Percentiles rank a stretch among this genome's conserved stretches.
phyloP scores from a whole-genome alignment of 2,329 filamentous ascomycete genomes.

The Trichoderma sp. region DNA sequence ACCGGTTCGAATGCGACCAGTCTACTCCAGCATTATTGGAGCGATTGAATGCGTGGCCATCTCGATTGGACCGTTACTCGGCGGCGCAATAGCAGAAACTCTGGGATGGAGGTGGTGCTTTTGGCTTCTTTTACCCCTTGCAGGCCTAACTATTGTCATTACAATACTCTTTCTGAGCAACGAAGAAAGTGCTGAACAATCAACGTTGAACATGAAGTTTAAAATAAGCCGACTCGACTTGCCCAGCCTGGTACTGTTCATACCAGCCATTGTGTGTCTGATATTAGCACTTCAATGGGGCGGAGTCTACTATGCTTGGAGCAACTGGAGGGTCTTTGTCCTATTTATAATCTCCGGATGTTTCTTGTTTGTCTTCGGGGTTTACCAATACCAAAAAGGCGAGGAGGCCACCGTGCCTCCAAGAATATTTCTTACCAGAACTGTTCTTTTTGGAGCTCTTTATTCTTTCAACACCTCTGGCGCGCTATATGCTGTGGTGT shows the following conservation, averaged over 20 bases:
- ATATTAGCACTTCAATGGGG: neutral
- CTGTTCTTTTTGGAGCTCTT: constrained; percentile 2
- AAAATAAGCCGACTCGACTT: neutral
- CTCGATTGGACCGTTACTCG: constrained; percentile 19
- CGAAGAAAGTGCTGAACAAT: neutral
- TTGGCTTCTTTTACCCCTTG: constrained; percentile 8
- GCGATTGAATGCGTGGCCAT: constrained; percentile 12
- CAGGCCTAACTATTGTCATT: neutral
- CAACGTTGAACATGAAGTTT: neutral
- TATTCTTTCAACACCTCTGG: constrained; percentile 4
- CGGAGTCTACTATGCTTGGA: neutral
- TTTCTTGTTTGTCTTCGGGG: neutral
- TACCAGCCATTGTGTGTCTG: neutral
- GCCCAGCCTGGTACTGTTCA: neutral
- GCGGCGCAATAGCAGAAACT: constrained; percentile 17
- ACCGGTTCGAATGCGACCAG: neutral
- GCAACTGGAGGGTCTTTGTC: constrained; percentile 6
- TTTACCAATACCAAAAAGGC: neutral
- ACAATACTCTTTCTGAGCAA: neutral
- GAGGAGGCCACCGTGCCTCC: constrained; percentile 3
- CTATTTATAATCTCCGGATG: neutral
- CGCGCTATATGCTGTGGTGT: neutral
- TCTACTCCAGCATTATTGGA: constrained; percentile 15
- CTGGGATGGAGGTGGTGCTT: constrained; percentile 21
- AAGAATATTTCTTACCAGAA: neutral